These are phyloP conservation scores for Diutina scorzettiae DNA, from an alignment of 1,139 yeast species.

Conservation along the genomic window DNA sequence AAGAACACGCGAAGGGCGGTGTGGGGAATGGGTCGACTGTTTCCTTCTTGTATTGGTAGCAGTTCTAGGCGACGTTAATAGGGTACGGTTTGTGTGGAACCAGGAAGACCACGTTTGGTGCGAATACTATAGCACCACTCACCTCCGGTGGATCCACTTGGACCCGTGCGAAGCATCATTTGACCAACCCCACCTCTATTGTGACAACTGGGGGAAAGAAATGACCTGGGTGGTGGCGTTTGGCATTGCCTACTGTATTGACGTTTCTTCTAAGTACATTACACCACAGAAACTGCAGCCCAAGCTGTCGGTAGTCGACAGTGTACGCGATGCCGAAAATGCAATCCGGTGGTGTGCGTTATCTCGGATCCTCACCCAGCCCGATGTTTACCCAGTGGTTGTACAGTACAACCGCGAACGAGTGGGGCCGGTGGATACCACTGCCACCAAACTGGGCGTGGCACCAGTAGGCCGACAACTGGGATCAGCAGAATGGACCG, in stretches of 20 bases:
- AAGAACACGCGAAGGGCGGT: slow-evolving; percentile 58
- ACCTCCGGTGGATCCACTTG: slow-evolving; percentile 71
- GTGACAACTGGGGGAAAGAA: slow-evolving; percentile 82
- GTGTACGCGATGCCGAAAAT: not conserved
- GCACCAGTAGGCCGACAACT: slow-evolving; percentile 49
- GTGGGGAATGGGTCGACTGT: slow-evolving; percentile 95
- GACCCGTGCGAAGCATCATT: slow-evolving; percentile 83
- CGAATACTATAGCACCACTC: slow-evolving; percentile 58
- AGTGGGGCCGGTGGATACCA: not conserved
- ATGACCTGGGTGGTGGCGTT: slow-evolving; percentile 83
- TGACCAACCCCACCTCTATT: slow-evolving; percentile 70
- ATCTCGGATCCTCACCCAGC: not conserved
- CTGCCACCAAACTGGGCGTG: not conserved
- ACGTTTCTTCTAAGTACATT: slow-evolving; percentile 62
- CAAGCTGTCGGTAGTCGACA: not conserved
- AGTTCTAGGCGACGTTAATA: slow-evolving; percentile 37
- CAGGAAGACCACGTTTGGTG: slow-evolving; percentile 96
- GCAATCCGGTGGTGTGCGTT: not conserved
- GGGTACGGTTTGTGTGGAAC: slow-evolving; percentile 68
- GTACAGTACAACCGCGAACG: not conserved
- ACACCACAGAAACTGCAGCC: too few relatives aligned
- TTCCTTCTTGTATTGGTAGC: slow-evolving; percentile 62
- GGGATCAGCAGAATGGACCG: slow-evolving; percentile 69
- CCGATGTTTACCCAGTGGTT: not conserved
- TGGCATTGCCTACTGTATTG: slow-evolving; percentile 46